Evolutionary conservation across 108 stramenopile species (phyloP), one percentile per base, ranked within the genome.

Genomic region (Epithemia pelagica): DNA sequence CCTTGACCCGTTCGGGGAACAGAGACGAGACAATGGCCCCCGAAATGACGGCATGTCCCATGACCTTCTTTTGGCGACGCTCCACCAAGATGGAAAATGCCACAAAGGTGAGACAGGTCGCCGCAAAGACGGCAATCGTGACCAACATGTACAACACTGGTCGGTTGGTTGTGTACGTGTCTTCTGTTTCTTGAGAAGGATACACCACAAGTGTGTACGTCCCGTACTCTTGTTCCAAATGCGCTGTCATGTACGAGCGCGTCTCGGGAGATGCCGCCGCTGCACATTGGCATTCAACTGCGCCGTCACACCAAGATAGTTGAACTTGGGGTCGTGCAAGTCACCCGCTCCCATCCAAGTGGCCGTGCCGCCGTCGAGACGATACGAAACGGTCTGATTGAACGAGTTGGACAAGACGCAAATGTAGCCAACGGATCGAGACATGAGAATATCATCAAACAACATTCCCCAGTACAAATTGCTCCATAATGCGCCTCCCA

Each of bases 321-420:
- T 57, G 60, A 74, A 87, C 18, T 73, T 64, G 19, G 30, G 33
- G 63, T 87, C 83, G 58, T 87, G 83, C 26, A 62, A 28, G 62
- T 87, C 86, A 10, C n/a, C 58, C 8, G 23, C 58, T n/a, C n/a
- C 58, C 58, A 23, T 22, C 15, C 15, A 22, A 22, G 23, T 15
- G 23, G 10, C 23, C 8, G n/a, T 22, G 21, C 3, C 51, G 2
- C 66, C 66, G 30, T 62, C 26, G 3, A 67, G 2, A 18, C 20
- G 5, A 32, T 61, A 68, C 24, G 67, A 32, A 60, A 61, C 60
- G 2, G 22, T 2, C 26, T 68, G 59, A 3, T 32, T 60, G 28
- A 59, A 68, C 23, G 8, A 51, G 59, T 68, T 68, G 3, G 2
- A 25, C 30, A 61, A 2, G 23, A 61, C 61, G 10, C 3, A n/a